phyloP scores from a whole-genome alignment of 306 rosid species.

The Begonia masoniana region DNA sequence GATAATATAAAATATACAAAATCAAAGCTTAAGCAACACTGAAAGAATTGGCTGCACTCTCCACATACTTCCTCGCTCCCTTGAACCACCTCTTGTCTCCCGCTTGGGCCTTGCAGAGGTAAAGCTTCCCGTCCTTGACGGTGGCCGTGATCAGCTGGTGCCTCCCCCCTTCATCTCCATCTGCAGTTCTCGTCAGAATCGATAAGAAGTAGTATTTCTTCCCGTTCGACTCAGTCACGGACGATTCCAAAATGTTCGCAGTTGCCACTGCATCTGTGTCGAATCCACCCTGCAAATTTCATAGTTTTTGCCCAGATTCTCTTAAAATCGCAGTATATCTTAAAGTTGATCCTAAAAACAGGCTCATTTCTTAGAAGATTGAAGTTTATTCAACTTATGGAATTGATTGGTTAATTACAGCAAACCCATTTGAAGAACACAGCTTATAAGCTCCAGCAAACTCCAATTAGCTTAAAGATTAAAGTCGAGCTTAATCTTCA shows the following conservation, averaged over 20 bases:
- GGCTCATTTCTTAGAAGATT: too few relatives aligned
- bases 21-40: constrained; percentile 57
- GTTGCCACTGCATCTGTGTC: constrained; percentile 69
- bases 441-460: too few relatives aligned
- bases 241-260: constrained; percentile 63
- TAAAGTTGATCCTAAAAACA: too few relatives aligned
- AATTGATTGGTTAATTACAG: too few relatives aligned
- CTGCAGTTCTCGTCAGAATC: constrained; percentile 94
- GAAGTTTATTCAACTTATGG: too few relatives aligned
- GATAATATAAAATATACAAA: too few relatives aligned
- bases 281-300: constrained; percentile 65
- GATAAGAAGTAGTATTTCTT: constrained; percentile 51
- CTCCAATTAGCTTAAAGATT: too few relatives aligned
- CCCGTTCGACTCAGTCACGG: constrained; percentile 27
- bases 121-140: constrained; percentile 76
- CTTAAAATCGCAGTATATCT: neutral
- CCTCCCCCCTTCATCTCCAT: constrained; percentile 97
- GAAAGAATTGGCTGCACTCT: constrained; percentile 63
- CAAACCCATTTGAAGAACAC: too few relatives aligned
- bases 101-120: constrained; percentile 92
- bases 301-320: neutral
- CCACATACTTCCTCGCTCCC: constrained; percentile 86
- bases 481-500: too few relatives aligned
- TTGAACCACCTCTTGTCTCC: constrained; percentile 99
- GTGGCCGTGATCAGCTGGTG: constrained; percentile 79